Evolutionary conservation across 2,329 filamentous ascomycete species (phyloP).

Genomic region (Fusarium hostae): DNA sequence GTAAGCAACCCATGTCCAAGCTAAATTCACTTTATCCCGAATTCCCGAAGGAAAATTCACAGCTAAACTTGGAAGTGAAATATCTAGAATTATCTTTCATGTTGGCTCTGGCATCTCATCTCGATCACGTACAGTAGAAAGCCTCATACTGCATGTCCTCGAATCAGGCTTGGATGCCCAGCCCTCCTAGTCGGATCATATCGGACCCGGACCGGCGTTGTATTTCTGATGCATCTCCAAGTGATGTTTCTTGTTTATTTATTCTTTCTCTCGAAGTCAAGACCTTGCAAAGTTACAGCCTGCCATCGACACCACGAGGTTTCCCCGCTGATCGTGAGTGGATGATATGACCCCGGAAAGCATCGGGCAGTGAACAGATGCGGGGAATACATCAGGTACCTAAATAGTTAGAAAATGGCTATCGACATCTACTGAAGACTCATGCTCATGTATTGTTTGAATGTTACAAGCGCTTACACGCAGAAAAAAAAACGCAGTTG

Average conservation of each 20-base stretch:
- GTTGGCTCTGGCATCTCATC: neutral
- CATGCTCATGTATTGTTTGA: no score
- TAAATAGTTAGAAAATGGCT: neutral
- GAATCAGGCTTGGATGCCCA: slow-evolving; percentile 17
- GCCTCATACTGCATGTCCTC: slow-evolving; percentile 20
- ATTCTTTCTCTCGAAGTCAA: neutral
- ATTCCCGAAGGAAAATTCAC: neutral
- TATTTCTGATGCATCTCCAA: neutral
- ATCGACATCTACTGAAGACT: no score
- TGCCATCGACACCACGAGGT: slow-evolving; percentile 38
- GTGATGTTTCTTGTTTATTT: neutral
- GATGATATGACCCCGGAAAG: slow-evolving; percentile 30
- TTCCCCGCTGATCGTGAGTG: slow-evolving; percentile 42
- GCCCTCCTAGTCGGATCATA: slow-evolving; percentile 34
- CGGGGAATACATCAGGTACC: no score
- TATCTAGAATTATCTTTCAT: slow-evolving; percentile 24
- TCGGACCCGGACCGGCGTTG: slow-evolving; percentile 38
- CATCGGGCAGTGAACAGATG: slow-evolving; percentile 10
- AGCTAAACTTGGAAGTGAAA: slow-evolving; percentile 10
- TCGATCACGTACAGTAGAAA: neutral
- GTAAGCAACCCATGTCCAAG: slow-evolving; percentile 29
- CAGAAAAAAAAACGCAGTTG: slow-evolving; percentile 12
- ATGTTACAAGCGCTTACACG: neutral
- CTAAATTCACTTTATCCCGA: slow-evolving; percentile 13
- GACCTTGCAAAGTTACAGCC: neutral